Conservation (phyloP, 1,284 basidiomycete species). For the Malassezia slooffiae region DNA sequence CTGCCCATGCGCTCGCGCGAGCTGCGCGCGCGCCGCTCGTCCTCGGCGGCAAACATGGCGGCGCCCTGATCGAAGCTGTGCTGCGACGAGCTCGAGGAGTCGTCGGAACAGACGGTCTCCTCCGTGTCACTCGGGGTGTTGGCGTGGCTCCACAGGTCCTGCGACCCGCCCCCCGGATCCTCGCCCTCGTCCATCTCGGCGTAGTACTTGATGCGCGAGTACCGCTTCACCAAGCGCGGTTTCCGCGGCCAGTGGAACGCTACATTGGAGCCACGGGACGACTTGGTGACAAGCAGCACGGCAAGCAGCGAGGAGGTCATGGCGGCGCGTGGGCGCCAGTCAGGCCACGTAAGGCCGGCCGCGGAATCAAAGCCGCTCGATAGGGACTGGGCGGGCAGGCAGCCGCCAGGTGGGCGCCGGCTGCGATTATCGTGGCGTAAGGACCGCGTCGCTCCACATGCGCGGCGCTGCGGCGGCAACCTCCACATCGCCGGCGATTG, state of each 20-base stretch:
- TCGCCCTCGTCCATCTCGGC: constrained; percentile 12
- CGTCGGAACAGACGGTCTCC: no score
- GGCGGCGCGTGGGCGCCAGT: neutral
- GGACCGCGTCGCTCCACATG: no score
- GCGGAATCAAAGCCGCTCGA: no score
- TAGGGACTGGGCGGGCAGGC: no score
- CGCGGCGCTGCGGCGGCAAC: no score
- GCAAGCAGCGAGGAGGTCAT: constrained; percentile 27
- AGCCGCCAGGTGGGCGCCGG: no score
- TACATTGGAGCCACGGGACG: constrained; percentile 33
- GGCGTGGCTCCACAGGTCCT: constrained; percentile 14
- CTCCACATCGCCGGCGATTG: no score
- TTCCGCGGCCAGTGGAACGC: constrained; percentile 41
- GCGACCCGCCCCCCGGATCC: neutral
- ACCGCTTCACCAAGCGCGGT: constrained; percentile 29
- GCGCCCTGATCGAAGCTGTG: constrained; percentile 22
- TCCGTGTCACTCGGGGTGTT: no score
- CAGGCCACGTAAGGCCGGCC: no score
- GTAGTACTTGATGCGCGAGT: constrained; percentile 36
- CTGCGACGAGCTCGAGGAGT: constrained; percentile 4
- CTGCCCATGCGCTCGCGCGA: no score
- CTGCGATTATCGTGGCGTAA: no score
- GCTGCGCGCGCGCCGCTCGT: no score
- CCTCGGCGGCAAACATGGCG: constrained; percentile 17
- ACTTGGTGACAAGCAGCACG: constrained; percentile 36